Evolutionary conservation across 169 alveolate species (phyloP).

Genomic region (Eimeria tenella): DNA sequence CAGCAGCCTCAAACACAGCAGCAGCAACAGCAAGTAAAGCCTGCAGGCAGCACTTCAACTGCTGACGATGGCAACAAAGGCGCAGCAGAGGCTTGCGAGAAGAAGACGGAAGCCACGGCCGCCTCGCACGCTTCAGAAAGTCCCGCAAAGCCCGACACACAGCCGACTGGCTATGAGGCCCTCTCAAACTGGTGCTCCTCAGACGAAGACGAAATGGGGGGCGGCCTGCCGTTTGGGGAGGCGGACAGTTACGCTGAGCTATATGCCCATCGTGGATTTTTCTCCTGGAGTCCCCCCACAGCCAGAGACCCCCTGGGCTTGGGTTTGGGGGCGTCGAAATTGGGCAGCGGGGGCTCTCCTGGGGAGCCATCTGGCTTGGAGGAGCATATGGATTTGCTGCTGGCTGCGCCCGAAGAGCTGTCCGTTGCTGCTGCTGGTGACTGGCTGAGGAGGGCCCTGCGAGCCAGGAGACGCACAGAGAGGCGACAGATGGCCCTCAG

Average conservation of each 20-base stretch:
- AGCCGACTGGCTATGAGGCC: background rate
- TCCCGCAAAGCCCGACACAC: no score
- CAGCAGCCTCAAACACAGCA: background rate
- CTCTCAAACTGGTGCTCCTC: background rate
- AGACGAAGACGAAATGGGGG: conserved; percentile 2
- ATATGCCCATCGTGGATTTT: background rate
- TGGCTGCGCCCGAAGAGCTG: background rate
- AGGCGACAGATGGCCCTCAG: conserved; percentile 9
- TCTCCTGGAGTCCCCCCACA: background rate
- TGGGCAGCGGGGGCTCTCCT: background rate
- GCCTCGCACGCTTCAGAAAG: no score
- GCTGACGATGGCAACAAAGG: background rate
- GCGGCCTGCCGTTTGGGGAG: background rate
- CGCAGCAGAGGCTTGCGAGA: background rate
- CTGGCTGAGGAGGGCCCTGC: background rate
- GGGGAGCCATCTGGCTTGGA: background rate
- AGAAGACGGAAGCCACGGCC: background rate
- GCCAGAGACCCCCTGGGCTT: background rate
- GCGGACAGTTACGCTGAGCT: background rate
- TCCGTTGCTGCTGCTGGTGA: background rate
- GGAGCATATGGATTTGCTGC: background rate
- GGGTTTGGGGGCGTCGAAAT: background rate
- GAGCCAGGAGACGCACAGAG: background rate
- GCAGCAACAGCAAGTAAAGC: background rate
- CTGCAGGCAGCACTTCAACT: background rate